phyloP scores from a whole-genome alignment of 352 stramenopile genomes.

The Pythium folliculosum region DNA sequence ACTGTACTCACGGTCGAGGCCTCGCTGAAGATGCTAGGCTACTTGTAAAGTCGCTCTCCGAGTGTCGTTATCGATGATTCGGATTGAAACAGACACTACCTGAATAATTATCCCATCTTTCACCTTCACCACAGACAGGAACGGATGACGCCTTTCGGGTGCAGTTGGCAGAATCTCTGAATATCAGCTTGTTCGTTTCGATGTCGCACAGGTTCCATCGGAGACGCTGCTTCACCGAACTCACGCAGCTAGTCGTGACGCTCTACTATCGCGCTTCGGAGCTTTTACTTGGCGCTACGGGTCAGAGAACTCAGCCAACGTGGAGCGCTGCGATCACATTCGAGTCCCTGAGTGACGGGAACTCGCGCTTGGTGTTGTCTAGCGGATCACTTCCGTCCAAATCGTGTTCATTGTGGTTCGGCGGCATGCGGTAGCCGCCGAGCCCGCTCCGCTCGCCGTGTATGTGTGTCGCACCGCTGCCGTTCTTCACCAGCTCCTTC shows the following conservation, averaged over 20 bases:
- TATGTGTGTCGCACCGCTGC: conserved; percentile 51
- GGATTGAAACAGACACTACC: too few species aligned
- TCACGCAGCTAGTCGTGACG: conserved; percentile 94
- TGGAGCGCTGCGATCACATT: conserved; percentile 59
- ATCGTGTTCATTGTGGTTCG: conserved; percentile 51
- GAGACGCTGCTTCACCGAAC: too few species aligned
- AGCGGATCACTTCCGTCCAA: conserved; percentile 70
- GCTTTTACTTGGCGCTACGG: conserved; percentile 90
- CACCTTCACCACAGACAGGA: too few species aligned
- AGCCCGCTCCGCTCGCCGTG: conserved; percentile 43
- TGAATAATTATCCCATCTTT: too few species aligned
- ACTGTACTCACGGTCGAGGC: conserved; percentile 37
- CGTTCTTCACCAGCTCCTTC: conserved; percentile 49
- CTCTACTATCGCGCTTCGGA: conserved; percentile 94
- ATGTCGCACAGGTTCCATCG: too few species aligned
- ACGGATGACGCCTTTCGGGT: too few species aligned
- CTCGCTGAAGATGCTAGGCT: conserved; percentile 33
- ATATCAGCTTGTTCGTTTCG: too few species aligned
- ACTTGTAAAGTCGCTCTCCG: conserved; percentile 5
- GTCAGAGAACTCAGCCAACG: conserved; percentile 90
- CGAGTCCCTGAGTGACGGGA: conserved; percentile 62
- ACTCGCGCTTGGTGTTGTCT: conserved; percentile 52
- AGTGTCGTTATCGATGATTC: too few species aligned
- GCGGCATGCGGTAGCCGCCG: conserved; percentile 47
- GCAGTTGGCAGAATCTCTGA: too few species aligned